phyloP scores from a whole-genome alignment of 106 monocot genomes.

The Posidonia australis region DNA sequence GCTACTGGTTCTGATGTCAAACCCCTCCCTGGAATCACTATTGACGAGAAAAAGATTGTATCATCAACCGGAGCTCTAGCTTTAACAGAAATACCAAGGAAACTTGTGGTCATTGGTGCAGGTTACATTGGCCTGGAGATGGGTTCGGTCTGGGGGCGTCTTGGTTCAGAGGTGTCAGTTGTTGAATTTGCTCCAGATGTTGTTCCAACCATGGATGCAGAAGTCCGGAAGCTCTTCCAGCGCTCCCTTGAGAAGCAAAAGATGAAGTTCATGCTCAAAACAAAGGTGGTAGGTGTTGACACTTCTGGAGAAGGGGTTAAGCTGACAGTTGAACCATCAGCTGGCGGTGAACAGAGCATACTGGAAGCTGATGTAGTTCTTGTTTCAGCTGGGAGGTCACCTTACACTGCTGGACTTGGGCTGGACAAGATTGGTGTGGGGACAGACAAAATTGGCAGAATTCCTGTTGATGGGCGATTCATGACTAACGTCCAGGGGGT shows the following conservation, averaged over 20 bases:
- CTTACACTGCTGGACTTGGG: slow-evolving; percentile 66
- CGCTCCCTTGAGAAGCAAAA: slow-evolving; percentile 87
- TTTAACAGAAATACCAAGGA: slow-evolving; percentile 58
- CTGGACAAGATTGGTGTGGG: slow-evolving; percentile 55
- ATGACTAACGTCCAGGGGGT: slow-evolving; percentile 59
- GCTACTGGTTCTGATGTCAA: slow-evolving; percentile 75
- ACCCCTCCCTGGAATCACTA: slow-evolving; percentile 50
- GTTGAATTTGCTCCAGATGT: slow-evolving; percentile 96
- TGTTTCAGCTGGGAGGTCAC: slow-evolving; percentile 66
- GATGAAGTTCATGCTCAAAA: slow-evolving; percentile 93
- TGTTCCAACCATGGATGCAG: slow-evolving; percentile 78
- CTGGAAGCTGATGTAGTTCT: slow-evolving; percentile 87
- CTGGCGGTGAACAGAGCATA: slow-evolving; percentile 67
- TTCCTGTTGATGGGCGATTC: slow-evolving; percentile 61
- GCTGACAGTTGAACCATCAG: slow-evolving; percentile 64
- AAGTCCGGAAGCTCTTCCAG: slow-evolving; percentile 85
- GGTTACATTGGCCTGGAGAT: slow-evolving; percentile 94
- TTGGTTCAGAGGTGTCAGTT: slow-evolving; percentile 88
- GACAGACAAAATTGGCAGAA: slow-evolving; percentile 77
- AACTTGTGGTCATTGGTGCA: slow-evolving; percentile 82
- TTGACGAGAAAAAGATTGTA: slow-evolving; percentile 82
- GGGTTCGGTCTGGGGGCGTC: slow-evolving; percentile 90
- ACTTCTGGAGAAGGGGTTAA: slow-evolving; percentile 68
- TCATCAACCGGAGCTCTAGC: slow-evolving; percentile 81
- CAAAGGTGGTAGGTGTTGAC: slow-evolving; percentile 83